These are phyloP conservation scores for Sapria himalayana DNA, from an alignment of 345 rosid genomes.

Conservation along the genomic window DNA sequence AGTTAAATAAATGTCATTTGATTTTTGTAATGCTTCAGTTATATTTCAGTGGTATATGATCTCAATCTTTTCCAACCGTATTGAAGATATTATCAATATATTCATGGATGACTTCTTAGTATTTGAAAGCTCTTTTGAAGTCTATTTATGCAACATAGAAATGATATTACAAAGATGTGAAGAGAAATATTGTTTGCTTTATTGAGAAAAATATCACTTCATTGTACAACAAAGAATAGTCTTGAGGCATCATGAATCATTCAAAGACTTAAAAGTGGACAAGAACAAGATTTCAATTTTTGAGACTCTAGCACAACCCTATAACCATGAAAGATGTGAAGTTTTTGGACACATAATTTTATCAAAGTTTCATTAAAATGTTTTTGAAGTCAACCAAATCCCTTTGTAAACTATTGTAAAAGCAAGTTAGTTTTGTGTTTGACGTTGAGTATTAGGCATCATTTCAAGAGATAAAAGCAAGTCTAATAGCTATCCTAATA, in stretches of 20 bases:
- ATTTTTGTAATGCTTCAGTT: too few relatives aligned
- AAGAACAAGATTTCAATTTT: not conserved
- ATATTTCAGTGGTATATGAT: too few relatives aligned
- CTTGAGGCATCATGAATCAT: not conserved
- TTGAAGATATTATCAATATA: too few relatives aligned
- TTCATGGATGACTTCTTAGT: not conserved
- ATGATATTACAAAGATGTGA: not conserved
- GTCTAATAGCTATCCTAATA: not conserved
- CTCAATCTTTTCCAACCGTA: too few relatives aligned
- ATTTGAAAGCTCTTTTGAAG: not conserved
- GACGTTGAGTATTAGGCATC: not conserved
- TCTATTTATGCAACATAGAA: not conserved
- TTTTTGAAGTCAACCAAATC: not conserved
- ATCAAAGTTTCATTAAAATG: not conserved
- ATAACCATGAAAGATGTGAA: not conserved
- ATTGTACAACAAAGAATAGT: not conserved
- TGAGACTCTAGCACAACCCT: not conserved
- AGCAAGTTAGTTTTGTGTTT: not conserved
- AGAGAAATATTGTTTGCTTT: not conserved
- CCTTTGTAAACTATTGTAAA: not conserved
- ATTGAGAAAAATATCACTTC: not conserved
- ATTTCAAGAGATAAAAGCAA: not conserved
- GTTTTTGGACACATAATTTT: not conserved
- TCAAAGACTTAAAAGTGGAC: not conserved
- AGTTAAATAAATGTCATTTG: too few relatives aligned